Conservation (phyloP, 2,329 filamentous ascomycete genomes). For the Aureobasidium sp. region DNA sequence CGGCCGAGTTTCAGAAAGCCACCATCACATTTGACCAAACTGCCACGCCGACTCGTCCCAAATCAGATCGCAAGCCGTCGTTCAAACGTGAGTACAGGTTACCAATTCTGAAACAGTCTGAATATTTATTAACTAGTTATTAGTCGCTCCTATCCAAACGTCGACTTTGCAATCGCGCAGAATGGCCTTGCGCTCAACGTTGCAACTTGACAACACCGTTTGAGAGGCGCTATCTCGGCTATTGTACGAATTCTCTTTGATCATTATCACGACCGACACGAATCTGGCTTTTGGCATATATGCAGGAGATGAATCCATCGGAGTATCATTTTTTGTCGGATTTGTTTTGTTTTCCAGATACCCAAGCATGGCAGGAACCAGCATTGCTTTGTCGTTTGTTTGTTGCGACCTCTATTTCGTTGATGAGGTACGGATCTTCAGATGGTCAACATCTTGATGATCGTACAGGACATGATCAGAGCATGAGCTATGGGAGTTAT, state of each 20-base stretch:
- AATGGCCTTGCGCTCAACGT: neutral
- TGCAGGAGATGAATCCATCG: neutral
- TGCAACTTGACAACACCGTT: neutral
- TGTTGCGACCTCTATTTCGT: neutral
- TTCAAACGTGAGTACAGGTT: conserved; percentile 7
- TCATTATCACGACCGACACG: neutral
- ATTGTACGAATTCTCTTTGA: neutral
- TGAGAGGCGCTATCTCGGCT: neutral
- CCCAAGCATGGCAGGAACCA: conserved; percentile 9
- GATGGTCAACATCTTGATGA: neutral
- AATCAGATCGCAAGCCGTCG: conserved; percentile 6
- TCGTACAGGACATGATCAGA: neutral
- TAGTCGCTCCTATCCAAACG: conserved; percentile 7
- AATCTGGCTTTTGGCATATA: neutral
- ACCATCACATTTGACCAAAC: conserved; percentile 6
- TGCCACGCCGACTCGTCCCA: neutral
- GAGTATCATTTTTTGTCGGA: neutral
- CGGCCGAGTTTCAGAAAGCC: conserved; percentile 1
- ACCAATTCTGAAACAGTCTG: neutral
- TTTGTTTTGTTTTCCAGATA: neutral
- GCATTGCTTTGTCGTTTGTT: neutral
- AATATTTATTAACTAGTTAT: neutral
- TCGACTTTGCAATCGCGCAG: conserved; percentile 12
- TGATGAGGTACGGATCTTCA: neutral
- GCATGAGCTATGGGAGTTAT: neutral